Conservation (phyloP, 805 yeast genomes). For the Saccharomycopsis sp. region DNA sequence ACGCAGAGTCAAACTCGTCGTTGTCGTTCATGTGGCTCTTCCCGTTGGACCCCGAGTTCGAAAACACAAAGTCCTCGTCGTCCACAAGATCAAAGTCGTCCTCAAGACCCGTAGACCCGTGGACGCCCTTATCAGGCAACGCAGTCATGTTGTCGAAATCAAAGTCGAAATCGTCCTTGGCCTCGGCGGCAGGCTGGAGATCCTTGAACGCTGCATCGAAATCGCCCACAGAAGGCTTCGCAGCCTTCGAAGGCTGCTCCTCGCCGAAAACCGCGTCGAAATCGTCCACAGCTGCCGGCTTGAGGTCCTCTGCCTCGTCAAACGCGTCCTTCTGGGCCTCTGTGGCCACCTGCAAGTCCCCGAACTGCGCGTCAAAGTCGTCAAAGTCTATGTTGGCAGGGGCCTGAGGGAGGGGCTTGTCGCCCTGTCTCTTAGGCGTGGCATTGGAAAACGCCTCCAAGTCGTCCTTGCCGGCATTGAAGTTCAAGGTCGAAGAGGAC, state of each 20-base stretch:
- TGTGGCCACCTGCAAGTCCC: constrained; percentile 39
- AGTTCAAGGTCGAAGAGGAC: constrained; percentile 7
- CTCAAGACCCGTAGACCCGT: background rate
- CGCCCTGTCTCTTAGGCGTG: background rate
- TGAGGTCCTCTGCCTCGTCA: constrained; percentile 3
- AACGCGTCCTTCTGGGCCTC: constrained; percentile 31
- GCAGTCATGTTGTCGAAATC: constrained; percentile 10
- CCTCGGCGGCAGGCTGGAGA: constrained; percentile 34
- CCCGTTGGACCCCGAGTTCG: background rate
- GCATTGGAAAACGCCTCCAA: background rate
- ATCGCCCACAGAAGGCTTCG: constrained; percentile 24
- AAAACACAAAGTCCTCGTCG: constrained; percentile 6
- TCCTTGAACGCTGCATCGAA: constrained; percentile 41
- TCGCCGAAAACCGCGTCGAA: constrained; percentile 18
- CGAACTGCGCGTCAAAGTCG: constrained; percentile 35
- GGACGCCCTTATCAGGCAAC: constrained; percentile 4
- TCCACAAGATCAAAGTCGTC: constrained; percentile 13
- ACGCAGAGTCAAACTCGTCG: constrained; percentile 21
- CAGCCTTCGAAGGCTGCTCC: background rate
- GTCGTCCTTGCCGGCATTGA: constrained; percentile 3
- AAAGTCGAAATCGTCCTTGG: constrained; percentile 25
- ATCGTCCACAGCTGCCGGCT: background rate
- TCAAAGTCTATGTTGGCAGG: constrained; percentile 8
- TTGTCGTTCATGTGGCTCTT: constrained; percentile 12
- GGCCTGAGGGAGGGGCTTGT: background rate